A percentile compares a stretch with the other conserved stretches of the same genome.
These are phyloP conservation scores for Alternaria dauci DNA, from an alignment of 2,329 filamentous ascomycete genomes.

Conservation along the genomic window DNA sequence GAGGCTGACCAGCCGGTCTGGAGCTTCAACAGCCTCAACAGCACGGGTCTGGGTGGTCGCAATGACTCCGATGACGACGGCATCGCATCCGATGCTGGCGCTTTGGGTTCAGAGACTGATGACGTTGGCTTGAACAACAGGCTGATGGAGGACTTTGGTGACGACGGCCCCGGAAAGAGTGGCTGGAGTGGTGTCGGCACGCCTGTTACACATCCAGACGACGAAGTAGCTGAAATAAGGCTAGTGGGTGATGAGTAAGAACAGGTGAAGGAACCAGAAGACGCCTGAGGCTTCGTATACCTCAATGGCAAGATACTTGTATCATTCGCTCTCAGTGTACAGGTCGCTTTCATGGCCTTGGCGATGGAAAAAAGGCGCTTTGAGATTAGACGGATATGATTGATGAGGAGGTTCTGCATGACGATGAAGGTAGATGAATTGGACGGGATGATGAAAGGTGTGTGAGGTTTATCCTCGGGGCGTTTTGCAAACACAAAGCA, in stretches of 20 bases:
- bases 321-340: not conserved
- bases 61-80: constrained; percentile 16
- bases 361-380: not conserved
- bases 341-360: not conserved
- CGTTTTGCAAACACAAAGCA: constrained; percentile 1
- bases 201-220: constrained; percentile 12
- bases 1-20: constrained; percentile 27
- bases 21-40: constrained; percentile 29
- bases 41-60: constrained; percentile 15
- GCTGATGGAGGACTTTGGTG: constrained; percentile 15
- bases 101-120: constrained; percentile 8
- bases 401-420: constrained; percentile 1
- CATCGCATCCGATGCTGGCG: constrained; percentile 10
- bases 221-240: constrained; percentile 17
- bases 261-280: not conserved
- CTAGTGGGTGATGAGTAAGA: constrained; percentile 5
- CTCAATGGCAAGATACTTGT: not conserved
- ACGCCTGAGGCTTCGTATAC: not conserved
- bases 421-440: not conserved
- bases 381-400: constrained; percentile 10
- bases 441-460: not conserved
- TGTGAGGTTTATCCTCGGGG: not conserved
- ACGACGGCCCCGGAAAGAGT: constrained; percentile 8
- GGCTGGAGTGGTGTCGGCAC: constrained; percentile 10
- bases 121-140: constrained; percentile 10